A percentile compares a stretch with the other conserved stretches of the same genome.
Conservation (phyloP, 164 flowering plant genomes). For the Cinnamomum micranthum region DNA sequence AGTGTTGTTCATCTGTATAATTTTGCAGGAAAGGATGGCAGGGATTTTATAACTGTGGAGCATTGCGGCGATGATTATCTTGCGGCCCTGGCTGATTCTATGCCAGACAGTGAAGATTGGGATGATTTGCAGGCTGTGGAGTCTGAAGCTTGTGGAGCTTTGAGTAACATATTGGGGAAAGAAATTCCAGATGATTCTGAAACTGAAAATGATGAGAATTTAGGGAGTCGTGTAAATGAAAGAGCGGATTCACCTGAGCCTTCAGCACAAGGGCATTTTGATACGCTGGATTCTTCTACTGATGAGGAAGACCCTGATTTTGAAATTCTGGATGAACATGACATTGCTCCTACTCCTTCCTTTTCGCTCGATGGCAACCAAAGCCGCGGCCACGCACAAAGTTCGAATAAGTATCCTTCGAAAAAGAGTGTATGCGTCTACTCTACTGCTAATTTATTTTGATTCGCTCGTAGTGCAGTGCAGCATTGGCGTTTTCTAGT, state of each 20-base stretch:
- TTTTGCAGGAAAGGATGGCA: constrained; percentile 82
- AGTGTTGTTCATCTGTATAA: background rate
- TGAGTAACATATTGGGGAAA: constrained; percentile 46
- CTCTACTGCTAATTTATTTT: background rate
- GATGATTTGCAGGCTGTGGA: constrained; percentile 86
- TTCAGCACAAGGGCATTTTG: constrained; percentile 15
- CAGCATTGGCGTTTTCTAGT: background rate
- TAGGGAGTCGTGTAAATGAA: constrained; percentile 10
- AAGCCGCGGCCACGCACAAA: constrained; percentile 8
- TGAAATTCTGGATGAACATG: constrained; percentile 12
- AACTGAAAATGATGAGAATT: constrained; percentile 13
- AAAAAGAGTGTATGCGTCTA: constrained; percentile 32
- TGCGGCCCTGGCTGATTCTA: constrained; percentile 64
- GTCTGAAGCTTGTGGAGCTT: constrained; percentile 71
- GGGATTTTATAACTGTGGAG: constrained; percentile 84
- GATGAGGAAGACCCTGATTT: constrained; percentile 43
- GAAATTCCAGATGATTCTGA: constrained; percentile 21
- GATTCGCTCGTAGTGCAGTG: too few relatives aligned
- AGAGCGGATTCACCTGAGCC: constrained; percentile 38
- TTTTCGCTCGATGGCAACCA: constrained; percentile 13
- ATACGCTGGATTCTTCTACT: constrained; percentile 54
- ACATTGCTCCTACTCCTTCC: constrained; percentile 3
- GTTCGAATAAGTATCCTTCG: constrained; percentile 17
- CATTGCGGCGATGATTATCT: constrained; percentile 94
- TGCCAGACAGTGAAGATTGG: constrained; percentile 84